These are phyloP conservation scores for Zizania latifolia DNA, from an alignment of 176 grass and related monocot genomes.

Conservation along the genomic window DNA sequence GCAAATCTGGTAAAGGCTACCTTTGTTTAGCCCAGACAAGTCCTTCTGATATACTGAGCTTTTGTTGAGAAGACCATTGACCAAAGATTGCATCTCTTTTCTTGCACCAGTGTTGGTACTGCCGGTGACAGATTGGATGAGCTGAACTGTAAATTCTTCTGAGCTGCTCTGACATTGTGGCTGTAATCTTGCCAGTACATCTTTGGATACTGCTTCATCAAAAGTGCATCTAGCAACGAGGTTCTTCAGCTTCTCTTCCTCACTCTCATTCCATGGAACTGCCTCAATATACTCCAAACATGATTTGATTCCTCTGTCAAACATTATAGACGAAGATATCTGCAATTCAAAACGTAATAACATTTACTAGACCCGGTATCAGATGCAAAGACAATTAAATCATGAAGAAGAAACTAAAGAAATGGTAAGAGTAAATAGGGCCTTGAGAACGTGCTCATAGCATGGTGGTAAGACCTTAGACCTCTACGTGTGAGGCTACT, in stretches of 20 bases:
- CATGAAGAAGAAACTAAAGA: conserved; percentile 11
- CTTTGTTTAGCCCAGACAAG: conserved; percentile 51
- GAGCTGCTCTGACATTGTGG: conserved; percentile 29
- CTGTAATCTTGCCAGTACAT: conserved; percentile 62
- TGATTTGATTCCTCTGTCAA: conserved; percentile 64
- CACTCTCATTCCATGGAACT: conserved; percentile 76
- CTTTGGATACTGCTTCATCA: conserved; percentile 43
- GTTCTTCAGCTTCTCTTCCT: conserved; percentile 73
- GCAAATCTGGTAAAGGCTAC: conserved; percentile 57
- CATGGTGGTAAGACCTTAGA: too few relatives aligned
- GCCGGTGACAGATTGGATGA: conserved; percentile 63
- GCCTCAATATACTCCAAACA: conserved; percentile 85
- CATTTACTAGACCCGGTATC: not conserved
- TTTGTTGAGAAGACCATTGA: conserved; percentile 72
- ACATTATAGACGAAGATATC: conserved; percentile 75
- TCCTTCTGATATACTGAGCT: conserved; percentile 90
- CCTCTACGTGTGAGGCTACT: too few relatives aligned
- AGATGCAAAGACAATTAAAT: not conserved
- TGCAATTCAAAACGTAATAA: conserved; percentile 27
- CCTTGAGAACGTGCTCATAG: too few relatives aligned
- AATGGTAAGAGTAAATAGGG: not conserved
- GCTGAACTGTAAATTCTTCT: conserved; percentile 45
- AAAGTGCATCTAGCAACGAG: conserved; percentile 60
- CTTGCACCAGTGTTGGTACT: conserved; percentile 56
- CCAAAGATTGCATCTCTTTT: conserved; percentile 85